Evolutionary conservation across 345 rosid species (phyloP), one percentile per base, ranked within the genome.

Genomic region (Dipteronia sinensis): DNA sequence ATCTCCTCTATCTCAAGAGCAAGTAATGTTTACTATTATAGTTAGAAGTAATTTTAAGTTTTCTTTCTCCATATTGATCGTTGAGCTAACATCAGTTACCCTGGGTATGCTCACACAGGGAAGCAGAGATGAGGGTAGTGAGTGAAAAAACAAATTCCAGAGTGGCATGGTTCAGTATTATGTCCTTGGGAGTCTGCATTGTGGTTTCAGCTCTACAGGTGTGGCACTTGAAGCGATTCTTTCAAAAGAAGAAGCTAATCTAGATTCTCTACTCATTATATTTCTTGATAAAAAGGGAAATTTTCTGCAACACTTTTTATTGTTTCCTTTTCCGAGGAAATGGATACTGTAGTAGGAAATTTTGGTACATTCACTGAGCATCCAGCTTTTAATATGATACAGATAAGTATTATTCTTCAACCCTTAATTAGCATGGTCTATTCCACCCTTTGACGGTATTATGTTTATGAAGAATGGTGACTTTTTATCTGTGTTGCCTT

Each of bases 181-280:
- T 92, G 91, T 91, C 97, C 1, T 76, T 92, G 82, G 97, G 90
- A 2, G 76, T 89, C 59, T 92, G 99, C 87, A 86, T 91, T 25
- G 25, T 72, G 53, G 95, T 79, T 53, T 91, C 97, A 1, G 87
- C 78, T 74, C 75, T 90, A 75, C 98, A 96, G 87, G 69, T 94
- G 64, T 84, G 86, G 90, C 86, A 89, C 85, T 82, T 96, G 90
- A 96, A 94, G 90, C 88, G 80, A 23, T 96, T 85, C 89, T 96
- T 92, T 72, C 89, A 82, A 56, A 96, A 87, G 85, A 94, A 92
- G 92, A 96, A 94, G 85, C 97, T 94, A 63, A 88, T 96, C 61
- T 96, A 87, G 87, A 78, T 53, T 16, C 11, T 69, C 6, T 38
- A 29, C 63, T 69, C 5, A 15, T 65, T n/a, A 1, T 25, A 17